Evolutionary conservation across 306 rosid species (phyloP).

Genomic region (Sicyos baderoa): DNA sequence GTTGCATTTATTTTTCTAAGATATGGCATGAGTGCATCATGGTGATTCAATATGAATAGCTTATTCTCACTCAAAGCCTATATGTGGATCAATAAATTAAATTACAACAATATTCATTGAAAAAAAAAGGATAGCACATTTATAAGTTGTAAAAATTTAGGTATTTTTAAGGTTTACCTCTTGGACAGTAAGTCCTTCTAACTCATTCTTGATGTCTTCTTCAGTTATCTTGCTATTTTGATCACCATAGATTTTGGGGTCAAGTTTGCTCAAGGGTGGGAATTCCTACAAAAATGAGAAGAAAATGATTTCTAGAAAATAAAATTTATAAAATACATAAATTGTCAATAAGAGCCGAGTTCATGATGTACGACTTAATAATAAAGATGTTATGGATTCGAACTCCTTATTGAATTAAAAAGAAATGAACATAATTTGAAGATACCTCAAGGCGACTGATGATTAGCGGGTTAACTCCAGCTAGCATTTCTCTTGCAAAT

Average conservation of each 20-base stretch:
- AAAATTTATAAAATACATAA: no score
- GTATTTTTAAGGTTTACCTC: constrained; percentile 31
- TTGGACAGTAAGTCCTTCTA: constrained; percentile 56
- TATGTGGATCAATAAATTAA: constrained; percentile 7
- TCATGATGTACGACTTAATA: no score
- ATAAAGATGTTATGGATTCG: no score
- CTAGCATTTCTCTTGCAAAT: constrained; percentile 58
- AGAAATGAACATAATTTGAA: no score
- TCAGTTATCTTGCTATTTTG: constrained; percentile 55
- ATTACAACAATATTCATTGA: no score
- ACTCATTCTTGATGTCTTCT: constrained; percentile 38
- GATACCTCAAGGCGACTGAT: constrained; percentile 42
- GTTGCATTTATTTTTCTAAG: constrained; percentile 58
- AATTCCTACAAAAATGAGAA: constrained; percentile 35
- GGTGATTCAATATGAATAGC: constrained; percentile 68
- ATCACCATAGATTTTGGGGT: constrained; percentile 43
- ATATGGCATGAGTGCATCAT: constrained; percentile 65
- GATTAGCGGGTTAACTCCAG: constrained; percentile 50
- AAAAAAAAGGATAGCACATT: no score
- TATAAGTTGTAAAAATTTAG: no score
- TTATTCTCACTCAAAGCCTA: constrained; percentile 52
- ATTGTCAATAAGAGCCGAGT: no score
- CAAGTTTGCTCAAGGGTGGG: constrained; percentile 62
- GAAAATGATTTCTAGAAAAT: not conserved
- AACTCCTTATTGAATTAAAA: not conserved